Evolutionary conservation across 2,329 filamentous ascomycete genomes (phyloP).

Genomic region (Purpureocillium lavendulum): DNA sequence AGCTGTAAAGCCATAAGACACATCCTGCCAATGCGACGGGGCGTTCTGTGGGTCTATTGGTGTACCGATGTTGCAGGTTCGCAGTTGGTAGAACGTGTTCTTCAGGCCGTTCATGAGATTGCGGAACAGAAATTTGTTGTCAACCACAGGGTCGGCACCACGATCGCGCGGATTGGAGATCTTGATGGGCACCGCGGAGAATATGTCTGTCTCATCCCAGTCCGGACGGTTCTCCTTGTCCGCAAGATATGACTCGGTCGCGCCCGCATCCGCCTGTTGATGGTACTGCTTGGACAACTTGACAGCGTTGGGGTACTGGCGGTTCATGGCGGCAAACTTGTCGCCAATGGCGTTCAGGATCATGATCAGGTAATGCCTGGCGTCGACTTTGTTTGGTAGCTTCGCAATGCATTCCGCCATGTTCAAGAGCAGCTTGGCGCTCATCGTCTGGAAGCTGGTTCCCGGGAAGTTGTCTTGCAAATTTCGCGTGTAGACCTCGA

Average conservation of each 20-base stretch:
- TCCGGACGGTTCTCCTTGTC: slow-evolving; percentile 75
- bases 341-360: slow-evolving; percentile 97
- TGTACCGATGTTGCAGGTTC: slow-evolving; percentile 72
- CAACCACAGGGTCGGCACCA: slow-evolving; percentile 80
- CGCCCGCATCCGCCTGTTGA: slow-evolving; percentile 54
- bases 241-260: slow-evolving; percentile 72
- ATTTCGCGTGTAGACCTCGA: slow-evolving; percentile 95
- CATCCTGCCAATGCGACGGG: slow-evolving; percentile 87
- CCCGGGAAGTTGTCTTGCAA: slow-evolving; percentile 93
- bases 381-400: slow-evolving; percentile 86
- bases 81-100: slow-evolving; percentile 91
- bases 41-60: slow-evolving; percentile 69
- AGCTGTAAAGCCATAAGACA: slow-evolving; percentile 91
- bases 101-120: slow-evolving; percentile 94
- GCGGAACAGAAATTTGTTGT: slow-evolving; percentile 97
- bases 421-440: slow-evolving; percentile 89
- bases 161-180: slow-evolving; percentile 85
- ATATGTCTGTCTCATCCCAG: slow-evolving; percentile 98
- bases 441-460: slow-evolving; percentile 99
- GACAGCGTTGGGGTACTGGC: slow-evolving; percentile 88
- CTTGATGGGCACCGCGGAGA: slow-evolving; percentile 92
- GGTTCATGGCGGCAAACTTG: slow-evolving; percentile 97
- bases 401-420: slow-evolving; percentile 98
- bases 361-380: slow-evolving; percentile 91
- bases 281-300: slow-evolving; percentile 78